These are phyloP conservation scores for Malbranchea cinnamomea DNA, from an alignment of 2,329 filamentous ascomycete genomes.

Conservation along the genomic window DNA sequence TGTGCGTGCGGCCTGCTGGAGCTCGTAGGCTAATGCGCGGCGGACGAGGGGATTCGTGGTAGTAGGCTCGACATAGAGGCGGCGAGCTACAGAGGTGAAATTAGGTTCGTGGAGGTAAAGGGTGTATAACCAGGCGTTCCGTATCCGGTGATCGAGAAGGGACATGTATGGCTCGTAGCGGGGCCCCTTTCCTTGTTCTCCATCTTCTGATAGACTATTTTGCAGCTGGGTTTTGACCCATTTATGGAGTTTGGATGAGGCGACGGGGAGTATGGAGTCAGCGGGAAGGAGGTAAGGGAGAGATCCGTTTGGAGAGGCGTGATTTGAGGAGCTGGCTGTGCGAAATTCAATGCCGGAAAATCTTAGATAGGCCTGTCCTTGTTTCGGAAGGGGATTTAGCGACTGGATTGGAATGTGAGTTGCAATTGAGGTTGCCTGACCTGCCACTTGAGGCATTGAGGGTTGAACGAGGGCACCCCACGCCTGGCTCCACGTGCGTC, in stretches of 20 bases:
- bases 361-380: conserved; percentile 61
- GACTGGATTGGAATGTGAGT: not conserved
- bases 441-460: conserved; percentile 93
- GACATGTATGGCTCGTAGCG: conserved; percentile 54
- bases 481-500: conserved; percentile 44
- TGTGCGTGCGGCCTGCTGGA: conserved; percentile 56
- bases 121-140: conserved; percentile 75
- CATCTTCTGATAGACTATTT: not conserved
- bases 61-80: conserved; percentile 54
- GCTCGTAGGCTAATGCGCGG: conserved; percentile 45
- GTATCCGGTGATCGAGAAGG: conserved; percentile 61
- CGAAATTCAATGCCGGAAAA: conserved; percentile 56
- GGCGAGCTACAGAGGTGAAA: conserved; percentile 46
- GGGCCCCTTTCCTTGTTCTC: not conserved
- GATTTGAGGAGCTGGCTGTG: conserved; percentile 65
- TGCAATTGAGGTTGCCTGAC: conserved; percentile 31
- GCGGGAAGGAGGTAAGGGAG: conserved; percentile 69
- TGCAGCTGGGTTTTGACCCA: conserved; percentile 45
- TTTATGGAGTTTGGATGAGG: conserved; percentile 51
- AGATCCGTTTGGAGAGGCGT: conserved; percentile 78
- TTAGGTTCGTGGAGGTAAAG: conserved; percentile 65
- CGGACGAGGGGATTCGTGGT: conserved; percentile 48
- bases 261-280: conserved; percentile 14
- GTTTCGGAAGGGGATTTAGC: not conserved
- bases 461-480: conserved; percentile 69